phyloP scores from a whole-genome alignment of 257 asterid species.

The Nicotiana paniculata region DNA sequence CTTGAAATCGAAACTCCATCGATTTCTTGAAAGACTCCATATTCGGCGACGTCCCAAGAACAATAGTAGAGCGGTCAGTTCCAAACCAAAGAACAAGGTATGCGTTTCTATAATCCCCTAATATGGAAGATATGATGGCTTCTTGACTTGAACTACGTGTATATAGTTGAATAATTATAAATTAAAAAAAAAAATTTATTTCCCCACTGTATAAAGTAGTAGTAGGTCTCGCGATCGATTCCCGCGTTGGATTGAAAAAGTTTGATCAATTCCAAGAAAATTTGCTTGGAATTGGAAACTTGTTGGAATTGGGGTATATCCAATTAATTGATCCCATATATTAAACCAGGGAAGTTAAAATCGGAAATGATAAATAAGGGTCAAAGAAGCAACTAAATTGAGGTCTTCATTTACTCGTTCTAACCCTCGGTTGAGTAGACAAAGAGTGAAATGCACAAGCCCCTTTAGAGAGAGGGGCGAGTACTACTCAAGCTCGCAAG shows the following conservation, averaged over 20 bases:
- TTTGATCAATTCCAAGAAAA: too few species aligned
- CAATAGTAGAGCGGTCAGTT: not conserved
- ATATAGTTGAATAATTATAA: too few species aligned
- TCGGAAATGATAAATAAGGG: not conserved
- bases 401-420: not conserved
- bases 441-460: not conserved
- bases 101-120: not conserved
- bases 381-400: not conserved
- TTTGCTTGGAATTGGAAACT: too few species aligned
- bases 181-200: too few species aligned
- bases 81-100: not conserved
- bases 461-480: not conserved
- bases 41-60: not conserved
- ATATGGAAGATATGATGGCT: not conserved
- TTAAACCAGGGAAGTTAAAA: not conserved
- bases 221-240: too few species aligned
- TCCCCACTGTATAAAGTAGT: not conserved
- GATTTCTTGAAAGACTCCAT: conserved; percentile 3
- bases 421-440: not conserved
- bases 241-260: too few species aligned
- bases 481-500: not conserved
- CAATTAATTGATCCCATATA: not conserved
- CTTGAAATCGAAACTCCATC: conserved; percentile 18
- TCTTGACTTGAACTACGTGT: too few species aligned
- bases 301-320: not conserved